Percentiles rank a stretch among this genome's conserved stretches.
Conservation (phyloP, 192 early-diverging fungal genomes). For the Coemansia sp. region DNA sequence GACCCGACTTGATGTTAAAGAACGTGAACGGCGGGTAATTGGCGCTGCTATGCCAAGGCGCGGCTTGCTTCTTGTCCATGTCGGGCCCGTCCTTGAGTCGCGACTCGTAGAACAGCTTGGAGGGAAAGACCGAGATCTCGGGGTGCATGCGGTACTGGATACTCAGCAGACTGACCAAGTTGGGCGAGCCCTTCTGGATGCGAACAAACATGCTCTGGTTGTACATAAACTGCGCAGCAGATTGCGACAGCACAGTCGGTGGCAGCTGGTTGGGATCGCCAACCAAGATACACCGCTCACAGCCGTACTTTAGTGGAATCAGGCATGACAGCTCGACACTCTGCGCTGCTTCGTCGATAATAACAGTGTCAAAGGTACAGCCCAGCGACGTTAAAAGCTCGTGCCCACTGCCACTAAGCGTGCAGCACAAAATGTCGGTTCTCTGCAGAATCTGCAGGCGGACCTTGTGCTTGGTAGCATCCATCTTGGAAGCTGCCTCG, state of each 20-base stretch:
- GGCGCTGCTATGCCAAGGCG: conserved; percentile 71
- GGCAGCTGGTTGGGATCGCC: conserved; percentile 96
- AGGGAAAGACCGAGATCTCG: conserved; percentile 82
- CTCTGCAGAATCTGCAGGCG: conserved; percentile 71
- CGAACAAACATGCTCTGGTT: conserved; percentile 91
- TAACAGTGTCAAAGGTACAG: conserved; percentile 80
- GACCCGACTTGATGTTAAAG: conserved; percentile 70
- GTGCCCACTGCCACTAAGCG: conserved; percentile 86
- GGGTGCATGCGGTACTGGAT: conserved; percentile 99
- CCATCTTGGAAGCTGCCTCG: conserved; percentile 47
- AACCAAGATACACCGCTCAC: conserved; percentile 82
- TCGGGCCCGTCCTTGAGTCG: conserved; percentile 75
- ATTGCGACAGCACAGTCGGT: conserved; percentile 82
- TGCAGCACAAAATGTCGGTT: conserved; percentile 85
- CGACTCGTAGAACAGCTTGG: conserved; percentile 77
- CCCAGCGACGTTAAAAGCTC: conserved; percentile 71
- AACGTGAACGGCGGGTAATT: conserved; percentile 79
- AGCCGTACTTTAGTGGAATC: conserved; percentile 87
- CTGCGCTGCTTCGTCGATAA: conserved; percentile 97
- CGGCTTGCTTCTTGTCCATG: conserved; percentile 64
- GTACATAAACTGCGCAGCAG: conserved; percentile 72
- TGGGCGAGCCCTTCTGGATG: conserved; percentile 69
- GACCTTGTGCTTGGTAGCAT: conserved; percentile 60
- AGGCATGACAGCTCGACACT: conserved; percentile 84
- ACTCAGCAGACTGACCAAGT: conserved; percentile 77